Base-by-base conservation (phyloP, 2,329 filamentous ascomycete species). In the Colletotrichum euphorbiae region DNA sequence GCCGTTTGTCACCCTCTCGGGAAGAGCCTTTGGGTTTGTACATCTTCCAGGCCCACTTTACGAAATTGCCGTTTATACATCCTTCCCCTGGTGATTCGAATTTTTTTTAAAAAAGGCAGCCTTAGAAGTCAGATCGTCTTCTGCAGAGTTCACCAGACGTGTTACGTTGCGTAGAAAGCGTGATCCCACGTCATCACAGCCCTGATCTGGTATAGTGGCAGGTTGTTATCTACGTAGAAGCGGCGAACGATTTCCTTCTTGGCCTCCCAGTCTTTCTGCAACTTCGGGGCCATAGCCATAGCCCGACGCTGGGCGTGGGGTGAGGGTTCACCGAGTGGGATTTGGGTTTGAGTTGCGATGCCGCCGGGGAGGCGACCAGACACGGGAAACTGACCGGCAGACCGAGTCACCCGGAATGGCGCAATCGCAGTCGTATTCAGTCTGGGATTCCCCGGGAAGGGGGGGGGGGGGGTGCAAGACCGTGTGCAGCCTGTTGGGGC, bases 41-140 rank as follows among this genome's bases (percentile, higher is more conserved):
- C 24, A 36, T 61, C 13, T 31, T 61, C 58, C 58, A 61, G 3
- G n/a, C 17, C 58, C 58, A 61, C 12, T 36, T 52, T n/a, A 13
- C 7, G 21, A 61, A 61, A 52, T 15, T 61, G 46, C 6, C 46
- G 33, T 15, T 52, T 61, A 6, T 52, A 43, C 58, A 52, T 61
- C 15, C 46, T 52, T 28, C 36, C 36, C 1, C 58, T 52, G 0
- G 28, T 28, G 28, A 28, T 28, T 2, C n/a, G n/a, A n/a, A n/a
- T n/a, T n/a, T n/a, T n/a, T n/a, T n/a, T 28, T 2, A 28, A 4
- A 28, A 4, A 24, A 6, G 4, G 15, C 15, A 19, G 17, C 21
- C 17, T 48, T 28, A 48, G 19, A 13, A 24, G 28, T 28, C 11
- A 38, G 13, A 38, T 5, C 3, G 7, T 15, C 12, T 7, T 48